Conservation (phyloP, 1,139 yeast species). For the Magnusiomyces paraingens region DNA sequence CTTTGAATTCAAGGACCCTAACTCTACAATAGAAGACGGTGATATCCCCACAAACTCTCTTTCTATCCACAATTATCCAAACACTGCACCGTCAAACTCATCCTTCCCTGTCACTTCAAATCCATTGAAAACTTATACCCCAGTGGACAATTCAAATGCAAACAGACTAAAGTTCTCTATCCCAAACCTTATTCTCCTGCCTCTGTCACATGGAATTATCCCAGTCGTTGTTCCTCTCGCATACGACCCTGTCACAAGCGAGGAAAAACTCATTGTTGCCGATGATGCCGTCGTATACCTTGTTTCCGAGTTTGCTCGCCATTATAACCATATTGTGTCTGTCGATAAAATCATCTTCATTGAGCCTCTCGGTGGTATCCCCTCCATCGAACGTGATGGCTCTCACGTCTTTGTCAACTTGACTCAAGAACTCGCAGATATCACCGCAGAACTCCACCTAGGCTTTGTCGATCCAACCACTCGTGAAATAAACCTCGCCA, state of each 20-base stretch:
- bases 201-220: constrained; percentile 39
- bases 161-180: constrained; percentile 24
- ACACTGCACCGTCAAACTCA: too few relatives aligned
- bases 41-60: too few relatives aligned
- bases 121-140: constrained; percentile 3
- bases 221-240: constrained; percentile 61
- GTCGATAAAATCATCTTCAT: constrained; percentile 77
- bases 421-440: constrained; percentile 69
- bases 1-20: constrained; percentile 26
- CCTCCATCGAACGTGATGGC: constrained; percentile 72
- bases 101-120: constrained; percentile 1
- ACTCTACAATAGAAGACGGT: too few relatives aligned
- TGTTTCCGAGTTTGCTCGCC: constrained; percentile 29
- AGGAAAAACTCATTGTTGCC: constrained; percentile 36
- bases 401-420: constrained; percentile 85
- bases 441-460: constrained; percentile 53
- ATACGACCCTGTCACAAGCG: constrained; percentile 38
- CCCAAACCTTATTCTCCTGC: constrained; percentile 35
- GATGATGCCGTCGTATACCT: constrained; percentile 35
- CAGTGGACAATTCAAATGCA: constrained; percentile 11
- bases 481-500: constrained; percentile 49
- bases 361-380: constrained; percentile 84
- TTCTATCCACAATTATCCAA: too few relatives aligned
- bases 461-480: constrained; percentile 43
- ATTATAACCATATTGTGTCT: constrained; percentile 36